Conservation (phyloP, 257 asterid genomes). For the Oldenlandia corymbosa region DNA sequence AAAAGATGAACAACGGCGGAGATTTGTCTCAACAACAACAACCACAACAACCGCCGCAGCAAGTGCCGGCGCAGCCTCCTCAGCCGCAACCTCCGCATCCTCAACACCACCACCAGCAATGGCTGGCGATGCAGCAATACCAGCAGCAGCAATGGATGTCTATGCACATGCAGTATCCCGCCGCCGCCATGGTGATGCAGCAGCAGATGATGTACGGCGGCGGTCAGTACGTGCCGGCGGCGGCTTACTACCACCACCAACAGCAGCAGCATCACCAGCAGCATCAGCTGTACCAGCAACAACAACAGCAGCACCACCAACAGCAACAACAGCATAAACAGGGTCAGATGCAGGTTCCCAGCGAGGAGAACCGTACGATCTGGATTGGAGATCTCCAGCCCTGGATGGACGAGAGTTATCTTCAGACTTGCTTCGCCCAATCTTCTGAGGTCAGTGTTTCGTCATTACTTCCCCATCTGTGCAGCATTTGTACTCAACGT, state of each 20-base stretch:
- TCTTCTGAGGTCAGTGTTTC: conserved; percentile 58
- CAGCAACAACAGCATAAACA: conserved; percentile 36
- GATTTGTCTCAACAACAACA: conserved; percentile 61
- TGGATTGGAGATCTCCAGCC: conserved; percentile 99
- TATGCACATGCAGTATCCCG: conserved; percentile 92
- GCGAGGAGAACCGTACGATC: conserved; percentile 83
- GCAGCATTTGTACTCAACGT: not conserved
- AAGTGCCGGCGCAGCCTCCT: conserved; percentile 35
- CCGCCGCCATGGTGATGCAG: conserved; percentile 63
- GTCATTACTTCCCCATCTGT: not conserved
- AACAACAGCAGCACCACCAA: conserved; percentile 32
- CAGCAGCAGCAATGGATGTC: conserved; percentile 98
- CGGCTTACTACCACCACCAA: conserved; percentile 70
- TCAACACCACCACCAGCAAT: conserved; percentile 80
- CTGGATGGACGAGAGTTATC: conserved; percentile 95
- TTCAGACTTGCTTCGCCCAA: conserved; percentile 67
- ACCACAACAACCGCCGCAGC: conserved; percentile 39
- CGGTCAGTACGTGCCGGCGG: conserved; percentile 82
- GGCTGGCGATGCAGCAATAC: conserved; percentile 96
- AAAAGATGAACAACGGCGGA: conserved; percentile 73
- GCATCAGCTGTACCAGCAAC: conserved; percentile 28
- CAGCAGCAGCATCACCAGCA: conserved; percentile 48
- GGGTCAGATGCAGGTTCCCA: conserved; percentile 58
- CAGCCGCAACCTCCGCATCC: conserved; percentile 42
- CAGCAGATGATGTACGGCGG: conserved; percentile 81